A percentile compares a stretch with the other conserved stretches of the same genome.
Evolutionary conservation across 805 yeast genomes (phyloP).

Genomic region (Saccharomycopsis schoenii): DNA sequence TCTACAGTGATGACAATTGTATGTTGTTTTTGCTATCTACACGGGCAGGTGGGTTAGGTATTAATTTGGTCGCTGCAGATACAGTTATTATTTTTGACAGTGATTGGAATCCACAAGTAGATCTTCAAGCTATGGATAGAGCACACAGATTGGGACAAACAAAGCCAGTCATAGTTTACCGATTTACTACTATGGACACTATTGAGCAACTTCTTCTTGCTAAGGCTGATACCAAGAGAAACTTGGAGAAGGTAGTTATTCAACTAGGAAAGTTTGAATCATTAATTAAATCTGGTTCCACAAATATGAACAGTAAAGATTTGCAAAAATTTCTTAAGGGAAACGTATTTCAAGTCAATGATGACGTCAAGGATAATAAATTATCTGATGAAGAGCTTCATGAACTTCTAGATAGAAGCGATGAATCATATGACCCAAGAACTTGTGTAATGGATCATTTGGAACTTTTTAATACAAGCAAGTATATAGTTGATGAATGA

Average conservation of each 20-base stretch:
- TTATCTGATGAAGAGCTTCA: slow-evolving; percentile 35
- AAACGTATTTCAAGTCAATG: slow-evolving; percentile 29
- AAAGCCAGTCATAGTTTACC: slow-evolving; percentile 70
- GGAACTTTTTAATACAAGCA: slow-evolving; percentile 27
- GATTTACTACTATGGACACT: slow-evolving; percentile 69
- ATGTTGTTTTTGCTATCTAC: slow-evolving; percentile 72
- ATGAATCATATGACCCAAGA: slow-evolving; percentile 30
- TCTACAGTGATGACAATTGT: slow-evolving; percentile 29
- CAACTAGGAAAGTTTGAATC: slow-evolving; percentile 51
- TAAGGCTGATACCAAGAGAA: slow-evolving; percentile 71
- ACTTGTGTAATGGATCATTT: slow-evolving; percentile 27
- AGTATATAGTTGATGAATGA: not conserved
- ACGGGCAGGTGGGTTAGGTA: slow-evolving; percentile 91
- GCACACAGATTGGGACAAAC: slow-evolving; percentile 90
- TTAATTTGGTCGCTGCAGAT: slow-evolving; percentile 79
- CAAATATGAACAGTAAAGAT: slow-evolving; percentile 29
- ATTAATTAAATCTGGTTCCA: slow-evolving; percentile 24
- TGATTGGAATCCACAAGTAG: slow-evolving; percentile 98
- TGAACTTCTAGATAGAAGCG: slow-evolving; percentile 41
- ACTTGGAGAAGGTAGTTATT: slow-evolving; percentile 66
- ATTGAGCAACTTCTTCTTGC: slow-evolving; percentile 76
- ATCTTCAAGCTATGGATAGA: slow-evolving; percentile 91
- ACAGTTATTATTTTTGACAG: slow-evolving; percentile 84
- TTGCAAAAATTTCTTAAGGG: slow-evolving; percentile 32
- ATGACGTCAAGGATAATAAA: slow-evolving; percentile 19